Base-by-base conservation (phyloP, 106 monocot species). In the Amphibolis antarctica region DNA sequence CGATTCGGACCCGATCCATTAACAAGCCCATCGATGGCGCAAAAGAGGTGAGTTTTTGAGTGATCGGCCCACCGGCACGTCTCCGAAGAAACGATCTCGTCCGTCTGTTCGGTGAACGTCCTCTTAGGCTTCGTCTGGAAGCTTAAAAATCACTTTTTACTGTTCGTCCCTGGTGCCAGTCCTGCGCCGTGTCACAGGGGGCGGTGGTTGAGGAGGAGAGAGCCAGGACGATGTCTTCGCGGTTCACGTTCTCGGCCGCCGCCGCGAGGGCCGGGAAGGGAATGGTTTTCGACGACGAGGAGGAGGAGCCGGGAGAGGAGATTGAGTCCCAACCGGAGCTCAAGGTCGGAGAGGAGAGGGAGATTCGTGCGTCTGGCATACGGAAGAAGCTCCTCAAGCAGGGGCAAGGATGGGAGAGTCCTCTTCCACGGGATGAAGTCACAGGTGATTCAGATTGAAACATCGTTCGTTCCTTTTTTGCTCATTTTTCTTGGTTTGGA, bases 241-340 rank as follows among this genome's bases (percentile, higher is more conserved):
- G 36, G 55, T 10, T 55, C 55, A 71, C 69, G 19, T 77, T 82
- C 66, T 79, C 86, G 3, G 82, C 82, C 46, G 65, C 74, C 1
- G 82, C 79, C 44, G 76, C 74, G 7, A 43, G 19, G 19, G 55
- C 55, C 46, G 20, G 42, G 25, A 54, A 43, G 15, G n/a, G 18
- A 28, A 60, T 53, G 12, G 65, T 21, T 3, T 46, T 13, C n/a
- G 68, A 53, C 0, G 75, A 67, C 44, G 75, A 69, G 13, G 66
- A 63, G 18, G 82, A 82, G 60, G 82, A 86, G 53, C 77, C 82
- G 22, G 86, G 86, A 23, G 86, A 86, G 75, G 86, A 68, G 24
- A 79, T 86, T 62, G 74, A 83, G 74, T 88, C 88, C 12, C 80
- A 83, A 10, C 88, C 83, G 11, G 75, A 77, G 1, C 80, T 83